Base-by-base conservation (phyloP, 2,329 filamentous ascomycete genomes). In the Gliomastix tumulicola region DNA sequence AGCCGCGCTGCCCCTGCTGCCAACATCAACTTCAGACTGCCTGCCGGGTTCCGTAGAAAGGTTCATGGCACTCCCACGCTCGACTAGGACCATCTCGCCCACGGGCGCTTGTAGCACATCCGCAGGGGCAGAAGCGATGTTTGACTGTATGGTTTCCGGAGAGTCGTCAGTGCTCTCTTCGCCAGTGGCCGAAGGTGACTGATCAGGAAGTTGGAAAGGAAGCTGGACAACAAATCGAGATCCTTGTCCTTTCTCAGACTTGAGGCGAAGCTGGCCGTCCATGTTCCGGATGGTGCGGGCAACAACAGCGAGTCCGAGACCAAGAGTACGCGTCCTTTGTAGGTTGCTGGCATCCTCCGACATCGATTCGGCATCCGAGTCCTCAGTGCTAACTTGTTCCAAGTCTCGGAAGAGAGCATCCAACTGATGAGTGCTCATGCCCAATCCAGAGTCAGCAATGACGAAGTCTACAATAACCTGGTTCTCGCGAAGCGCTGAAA, bases 271-370 rank as follows among this genome's bases (percentile, higher is more conserved):
- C 50, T 94, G 88, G 0, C 88, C 89, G 40, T 90, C 82, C 85
- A 94, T 92, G 50, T 88, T 94, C n/a, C 81, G 76, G 21, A 95
- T 71, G 23, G 88, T 86, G 25, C 88, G 77, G 13, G 86, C 84
- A n/a, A 94, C 88, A 11, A 94, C 71, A 1, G 88, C 88, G n/a
- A 95, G 69, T 0, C 88, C 89, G 9, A 95, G 71, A 0, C 89
- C 89, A 2, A 94, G 60, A 0, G 79, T 79, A 34, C 63, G 59
- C 15, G 55, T 42, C 16, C 63, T 46, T 28, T 41, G 43, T 12
- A 54, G 38, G 36, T 57, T 50, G 4, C 56, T 50, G 25, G 17
- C 13, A 15, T 53, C 39, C 28, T 57, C n/a, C 11, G 32, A 13
- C 15, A 52, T 48, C 1, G 22, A 36, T 21, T 28, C 32, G 15